Percentiles rank a stretch among this genome's conserved stretches.
Evolutionary conservation across 2,329 filamentous ascomycete genomes (phyloP).

Genomic region (Fusarium devonianum): DNA sequence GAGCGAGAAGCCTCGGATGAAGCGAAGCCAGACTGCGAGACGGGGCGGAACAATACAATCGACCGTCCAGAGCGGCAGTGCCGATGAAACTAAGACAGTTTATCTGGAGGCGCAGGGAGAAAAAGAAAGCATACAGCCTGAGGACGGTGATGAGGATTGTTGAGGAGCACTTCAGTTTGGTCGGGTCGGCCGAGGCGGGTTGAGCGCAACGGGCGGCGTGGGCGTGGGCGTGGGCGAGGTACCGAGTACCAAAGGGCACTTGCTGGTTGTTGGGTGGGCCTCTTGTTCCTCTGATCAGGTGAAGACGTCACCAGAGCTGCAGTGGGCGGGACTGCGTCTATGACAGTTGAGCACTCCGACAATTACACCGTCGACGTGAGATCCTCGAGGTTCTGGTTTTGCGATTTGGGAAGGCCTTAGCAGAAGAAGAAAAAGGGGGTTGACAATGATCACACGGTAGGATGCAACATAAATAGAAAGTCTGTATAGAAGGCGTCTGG

Average conservation of each 20-base stretch:
- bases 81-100: conserved; percentile 17
- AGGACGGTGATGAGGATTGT: conserved; percentile 31
- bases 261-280: conserved; percentile 23
- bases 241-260: conserved; percentile 24
- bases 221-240: conserved; percentile 16
- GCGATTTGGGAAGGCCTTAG: not conserved
- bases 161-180: conserved; percentile 19
- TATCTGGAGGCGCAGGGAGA: conserved; percentile 10
- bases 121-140: conserved; percentile 3
- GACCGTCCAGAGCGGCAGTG: conserved; percentile 5
- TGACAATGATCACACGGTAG: not conserved
- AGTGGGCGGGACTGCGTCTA: no score
- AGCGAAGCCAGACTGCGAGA: conserved; percentile 2
- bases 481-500: conserved; percentile 12
- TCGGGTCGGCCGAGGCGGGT: conserved; percentile 16
- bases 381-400: not conserved
- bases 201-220: conserved; percentile 14
- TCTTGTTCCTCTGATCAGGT: conserved; percentile 22
- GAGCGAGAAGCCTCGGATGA: not conserved
- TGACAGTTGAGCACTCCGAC: no score
- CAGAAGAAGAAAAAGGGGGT: not conserved
- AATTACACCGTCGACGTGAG: conserved; percentile 1
- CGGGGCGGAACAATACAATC: conserved; percentile 4
- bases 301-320: conserved; percentile 33
- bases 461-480: not conserved